These are phyloP conservation scores for Hyphodiscus sp. DNA, from an alignment of 2,329 filamentous ascomycete species.

Conservation along the genomic window DNA sequence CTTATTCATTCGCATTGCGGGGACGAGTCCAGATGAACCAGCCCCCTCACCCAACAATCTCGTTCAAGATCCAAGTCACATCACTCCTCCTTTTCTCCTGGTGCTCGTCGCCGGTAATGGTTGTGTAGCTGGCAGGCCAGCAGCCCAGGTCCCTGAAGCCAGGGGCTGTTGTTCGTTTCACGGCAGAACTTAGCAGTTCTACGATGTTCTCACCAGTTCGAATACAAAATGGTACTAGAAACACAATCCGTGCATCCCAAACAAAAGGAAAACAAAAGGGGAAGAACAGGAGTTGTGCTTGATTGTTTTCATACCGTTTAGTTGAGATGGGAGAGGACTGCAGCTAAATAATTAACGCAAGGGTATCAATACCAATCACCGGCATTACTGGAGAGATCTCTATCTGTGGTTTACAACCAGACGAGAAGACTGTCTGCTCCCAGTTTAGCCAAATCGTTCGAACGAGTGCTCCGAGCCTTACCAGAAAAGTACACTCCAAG, in stretches of 20 bases:
- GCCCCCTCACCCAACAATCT: too few relatives aligned
- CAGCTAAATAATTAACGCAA: too few relatives aligned
- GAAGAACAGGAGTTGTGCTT: too few relatives aligned
- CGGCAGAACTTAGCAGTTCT: conserved; percentile 20
- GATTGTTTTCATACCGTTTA: too few relatives aligned
- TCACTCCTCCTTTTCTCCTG: conserved; percentile 8
- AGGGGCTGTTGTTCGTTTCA: conserved; percentile 15
- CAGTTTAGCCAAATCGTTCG: too few relatives aligned
- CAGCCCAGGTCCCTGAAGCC: conserved; percentile 14
- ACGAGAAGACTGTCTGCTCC: too few relatives aligned
- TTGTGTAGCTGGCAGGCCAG: conserved; percentile 19
- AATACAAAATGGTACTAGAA: conserved; percentile 5
- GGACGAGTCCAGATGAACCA: too few relatives aligned
- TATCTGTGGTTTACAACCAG: too few relatives aligned
- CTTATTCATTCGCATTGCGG: not conserved
- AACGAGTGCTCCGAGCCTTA: not conserved
- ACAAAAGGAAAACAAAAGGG: not conserved
- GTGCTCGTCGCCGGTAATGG: conserved; percentile 11
- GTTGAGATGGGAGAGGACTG: too few relatives aligned
- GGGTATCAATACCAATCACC: too few relatives aligned
- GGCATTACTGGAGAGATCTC: too few relatives aligned
- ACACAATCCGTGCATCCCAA: conserved; percentile 8
- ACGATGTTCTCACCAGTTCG: conserved; percentile 11
- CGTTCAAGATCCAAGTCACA: conserved; percentile 20
- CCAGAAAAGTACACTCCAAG: not conserved